Evolutionary conservation across 768 basidiomycete species (phyloP), one percentile per base, ranked within the genome.

Genomic region (Gymnopilus dilepis): DNA sequence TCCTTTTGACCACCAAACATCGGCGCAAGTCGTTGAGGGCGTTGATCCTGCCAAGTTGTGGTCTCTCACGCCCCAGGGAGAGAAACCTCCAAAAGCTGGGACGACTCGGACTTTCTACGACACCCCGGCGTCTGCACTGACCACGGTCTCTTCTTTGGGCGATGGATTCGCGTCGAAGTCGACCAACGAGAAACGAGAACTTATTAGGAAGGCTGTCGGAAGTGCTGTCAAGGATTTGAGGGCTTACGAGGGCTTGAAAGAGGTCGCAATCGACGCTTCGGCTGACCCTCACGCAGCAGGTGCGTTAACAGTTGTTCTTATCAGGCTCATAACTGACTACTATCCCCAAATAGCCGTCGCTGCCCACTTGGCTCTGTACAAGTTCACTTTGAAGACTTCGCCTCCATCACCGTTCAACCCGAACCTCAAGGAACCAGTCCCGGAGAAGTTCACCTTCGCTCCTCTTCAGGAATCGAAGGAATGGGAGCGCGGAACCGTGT

Each of bases 211-310:
- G 67, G 83, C 90, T 9, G 82, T 94, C 13, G 93, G 89, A 9
- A 84, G 80, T 52, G 90, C 86, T 6, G 85, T 94, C 42, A 91
- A 90, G 74, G 83, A 85, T 45, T 73, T 92, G 65, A 88, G 83
- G 65, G 79, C 71, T 13, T 75, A 87, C 6, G 86, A 91, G 17
- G 86, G 86, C 50, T 74, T 90, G 57, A 85, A 84, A 24, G 83
- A 85, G 52, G 84, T 90, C 41, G 60, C 77, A 22, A 75, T 94
- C 54, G 91, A 94, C 71, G 85, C 83, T 24, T 82, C 84, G 6
- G 62, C 71, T 1, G 90, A 94, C 73, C 82, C 91, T 21, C 92
- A 94, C 63, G 92, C 91, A 61, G 86, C 92, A 62, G 90, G 92
- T 91, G 64, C 22, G 83, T 69, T 17, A 52, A 41, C 53, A 43